Percentiles rank a stretch among this genome's conserved stretches.
These are phyloP conservation scores for Kluyveromyces starmeri DNA, from an alignment of 805 yeast species.

Conservation along the genomic window DNA sequence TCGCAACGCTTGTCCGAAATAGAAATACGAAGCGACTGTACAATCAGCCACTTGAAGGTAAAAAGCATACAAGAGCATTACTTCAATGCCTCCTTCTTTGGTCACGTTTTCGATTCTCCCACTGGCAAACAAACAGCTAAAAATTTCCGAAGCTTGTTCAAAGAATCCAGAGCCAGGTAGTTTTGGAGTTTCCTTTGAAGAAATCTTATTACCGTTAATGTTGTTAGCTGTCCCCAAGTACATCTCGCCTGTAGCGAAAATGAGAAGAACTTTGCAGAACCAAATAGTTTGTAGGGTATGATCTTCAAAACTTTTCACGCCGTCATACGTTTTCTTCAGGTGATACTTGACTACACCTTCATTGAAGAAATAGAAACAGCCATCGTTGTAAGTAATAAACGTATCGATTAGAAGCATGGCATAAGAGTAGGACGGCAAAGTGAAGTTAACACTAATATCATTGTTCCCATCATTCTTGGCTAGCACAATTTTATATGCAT, in stretches of 20 bases:
- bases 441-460: slow-evolving; percentile 52
- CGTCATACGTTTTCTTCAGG: slow-evolving; percentile 52
- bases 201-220: slow-evolving; percentile 35
- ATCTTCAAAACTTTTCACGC: slow-evolving; percentile 33
- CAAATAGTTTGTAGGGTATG: slow-evolving; percentile 67
- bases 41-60: slow-evolving; percentile 79
- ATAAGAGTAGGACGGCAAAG: slow-evolving; percentile 67
- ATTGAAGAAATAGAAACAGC: slow-evolving; percentile 76
- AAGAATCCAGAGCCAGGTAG: slow-evolving; percentile 75
- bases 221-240: slow-evolving; percentile 68
- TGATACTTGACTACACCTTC: slow-evolving; percentile 70
- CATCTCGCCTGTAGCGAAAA: slow-evolving; percentile 78
- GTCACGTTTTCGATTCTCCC: slow-evolving; percentile 75
- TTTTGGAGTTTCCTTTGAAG: slow-evolving; percentile 31
- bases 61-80: slow-evolving; percentile 63
- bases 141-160: slow-evolving; percentile 69
- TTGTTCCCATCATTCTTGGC: slow-evolving; percentile 44
- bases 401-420: slow-evolving; percentile 70
- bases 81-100: slow-evolving; percentile 74
- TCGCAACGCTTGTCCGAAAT: slow-evolving; percentile 67
- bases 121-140: slow-evolving; percentile 66
- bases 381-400: slow-evolving; percentile 71
- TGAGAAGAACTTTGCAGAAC: slow-evolving; percentile 66
- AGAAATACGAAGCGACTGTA: slow-evolving; percentile 72
- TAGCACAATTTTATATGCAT: slow-evolving; percentile 61